Evolutionary conservation across 352 stramenopile species (phyloP).

Genomic region (Paralagenidium karlingii): DNA sequence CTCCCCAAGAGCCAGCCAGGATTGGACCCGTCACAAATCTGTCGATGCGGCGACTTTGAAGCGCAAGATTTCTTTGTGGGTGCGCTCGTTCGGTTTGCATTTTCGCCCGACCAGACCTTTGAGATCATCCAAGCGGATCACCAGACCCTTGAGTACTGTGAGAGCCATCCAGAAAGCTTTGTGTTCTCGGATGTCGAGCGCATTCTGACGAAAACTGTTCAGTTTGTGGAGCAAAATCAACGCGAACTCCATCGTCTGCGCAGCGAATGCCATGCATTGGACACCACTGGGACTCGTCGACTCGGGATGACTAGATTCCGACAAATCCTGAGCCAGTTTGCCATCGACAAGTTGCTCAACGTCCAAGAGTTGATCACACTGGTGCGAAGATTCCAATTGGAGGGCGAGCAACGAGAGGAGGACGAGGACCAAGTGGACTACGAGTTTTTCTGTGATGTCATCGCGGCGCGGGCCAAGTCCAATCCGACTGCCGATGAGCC

Average conservation of each 20-base stretch:
- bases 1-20: no score
- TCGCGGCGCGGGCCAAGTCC: no score
- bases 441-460: slow-evolving; percentile 47
- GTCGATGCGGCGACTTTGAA: not conserved
- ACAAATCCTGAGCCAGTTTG: not conserved
- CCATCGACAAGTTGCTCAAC: slow-evolving; percentile 20
- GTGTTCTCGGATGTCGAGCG: slow-evolving; percentile 30
- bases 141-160: slow-evolving; percentile 66
- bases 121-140: slow-evolving; percentile 60
- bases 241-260: not conserved
- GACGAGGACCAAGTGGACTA: slow-evolving; percentile 33
- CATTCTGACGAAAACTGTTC: slow-evolving; percentile 9
- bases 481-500: no score
- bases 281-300: not conserved
- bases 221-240: slow-evolving; percentile 3
- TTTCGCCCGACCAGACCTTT: slow-evolving; percentile 51
- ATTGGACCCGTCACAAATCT: no score
- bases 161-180: slow-evolving; percentile 56
- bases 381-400: slow-evolving; percentile 19
- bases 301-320: not conserved
- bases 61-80: slow-evolving; percentile 62
- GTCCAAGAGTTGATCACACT: slow-evolving; percentile 56
- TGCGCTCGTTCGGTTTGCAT: slow-evolving; percentile 50
- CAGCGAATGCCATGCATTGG: slow-evolving; percentile 6
- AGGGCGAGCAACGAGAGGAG: no score